Conservation (phyloP, 805 yeast species). For the Candida vaughaniae region DNA sequence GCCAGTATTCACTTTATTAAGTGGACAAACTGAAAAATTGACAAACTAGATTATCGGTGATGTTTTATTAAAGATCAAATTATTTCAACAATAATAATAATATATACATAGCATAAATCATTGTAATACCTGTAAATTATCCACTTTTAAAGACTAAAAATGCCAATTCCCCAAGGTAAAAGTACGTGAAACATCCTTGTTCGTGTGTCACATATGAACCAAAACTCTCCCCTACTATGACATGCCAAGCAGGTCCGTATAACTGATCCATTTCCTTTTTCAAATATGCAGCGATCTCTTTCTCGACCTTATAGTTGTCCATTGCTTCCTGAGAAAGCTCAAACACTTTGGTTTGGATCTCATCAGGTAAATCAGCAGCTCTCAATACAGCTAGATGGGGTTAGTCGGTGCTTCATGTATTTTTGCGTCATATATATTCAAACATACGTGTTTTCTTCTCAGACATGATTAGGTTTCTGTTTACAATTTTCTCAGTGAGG, state of each 20-base stretch:
- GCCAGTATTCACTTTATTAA: constrained; percentile 85
- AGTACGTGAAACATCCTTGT: constrained; percentile 68
- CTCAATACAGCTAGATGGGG: constrained; percentile 33
- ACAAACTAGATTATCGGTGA: constrained; percentile 5
- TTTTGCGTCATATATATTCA: no score
- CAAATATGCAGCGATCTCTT: constrained; percentile 63
- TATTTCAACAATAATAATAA: constrained; percentile 3
- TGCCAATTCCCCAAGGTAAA: constrained; percentile 68
- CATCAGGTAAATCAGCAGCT: constrained; percentile 49
- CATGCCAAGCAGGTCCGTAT: constrained; percentile 78
- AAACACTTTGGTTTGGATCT: constrained; percentile 49
- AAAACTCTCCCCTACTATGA: constrained; percentile 74
- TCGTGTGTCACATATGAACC: constrained; percentile 81
- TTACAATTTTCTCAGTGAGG: background rate
- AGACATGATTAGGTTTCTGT: constrained; percentile 4
- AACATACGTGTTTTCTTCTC: constrained; percentile 9
- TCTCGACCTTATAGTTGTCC: constrained; percentile 44
- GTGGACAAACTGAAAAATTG: constrained; percentile 67
- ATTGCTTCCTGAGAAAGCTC: constrained; percentile 47
- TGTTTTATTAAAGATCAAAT: constrained; percentile 1
- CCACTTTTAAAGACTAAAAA: constrained; percentile 69
- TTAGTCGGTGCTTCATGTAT: constrained; percentile 16
- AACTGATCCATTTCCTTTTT: constrained; percentile 66
- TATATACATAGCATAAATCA: constrained; percentile 4
- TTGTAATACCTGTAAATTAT: no score